These are phyloP conservation scores for Flaveria trinervia DNA, from an alignment of 129 eudicot species.

Conservation along the genomic window DNA sequence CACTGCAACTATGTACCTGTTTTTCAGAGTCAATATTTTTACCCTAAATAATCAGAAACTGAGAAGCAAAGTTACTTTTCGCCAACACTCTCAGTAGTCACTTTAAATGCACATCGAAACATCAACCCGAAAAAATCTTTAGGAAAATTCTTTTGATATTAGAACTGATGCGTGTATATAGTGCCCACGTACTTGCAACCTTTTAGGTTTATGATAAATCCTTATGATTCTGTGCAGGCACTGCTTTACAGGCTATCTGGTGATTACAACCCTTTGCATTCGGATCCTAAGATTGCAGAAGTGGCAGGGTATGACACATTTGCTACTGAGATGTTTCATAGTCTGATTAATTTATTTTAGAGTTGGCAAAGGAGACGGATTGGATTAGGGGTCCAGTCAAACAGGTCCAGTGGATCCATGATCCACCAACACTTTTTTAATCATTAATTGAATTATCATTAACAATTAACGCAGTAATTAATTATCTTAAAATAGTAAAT, in stretches of 20 bases:
- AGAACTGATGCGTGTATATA: not conserved
- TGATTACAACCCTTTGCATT: constrained; percentile 93
- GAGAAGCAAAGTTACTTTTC: not conserved
- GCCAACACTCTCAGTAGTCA: not conserved
- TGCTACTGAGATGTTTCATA: constrained; percentile 2
- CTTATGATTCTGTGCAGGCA: constrained; percentile 57
- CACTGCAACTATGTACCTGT: not conserved
- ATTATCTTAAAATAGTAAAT: not conserved
- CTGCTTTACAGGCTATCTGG: constrained; percentile 95
- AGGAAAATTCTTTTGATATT: constrained; percentile 4
- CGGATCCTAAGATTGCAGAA: constrained; percentile 85
- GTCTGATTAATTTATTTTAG: not conserved
- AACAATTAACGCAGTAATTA: not conserved
- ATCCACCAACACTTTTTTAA: not conserved
- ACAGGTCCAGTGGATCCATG: not conserved
- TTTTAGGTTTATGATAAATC: constrained; percentile 12
- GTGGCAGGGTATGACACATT: constrained; percentile 72
- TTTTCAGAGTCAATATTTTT: not conserved
- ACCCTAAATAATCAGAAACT: not conserved
- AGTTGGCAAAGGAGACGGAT: not conserved
- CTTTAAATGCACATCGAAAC: not conserved
- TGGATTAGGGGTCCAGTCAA: not conserved
- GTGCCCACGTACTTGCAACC: not conserved
- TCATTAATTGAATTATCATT: not conserved
- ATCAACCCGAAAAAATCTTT: not conserved